A percentile compares a stretch with the other conserved stretches of the same genome.
Conservation (phyloP, 208 protist genomes). For the Wallacemonas sp. region DNA sequence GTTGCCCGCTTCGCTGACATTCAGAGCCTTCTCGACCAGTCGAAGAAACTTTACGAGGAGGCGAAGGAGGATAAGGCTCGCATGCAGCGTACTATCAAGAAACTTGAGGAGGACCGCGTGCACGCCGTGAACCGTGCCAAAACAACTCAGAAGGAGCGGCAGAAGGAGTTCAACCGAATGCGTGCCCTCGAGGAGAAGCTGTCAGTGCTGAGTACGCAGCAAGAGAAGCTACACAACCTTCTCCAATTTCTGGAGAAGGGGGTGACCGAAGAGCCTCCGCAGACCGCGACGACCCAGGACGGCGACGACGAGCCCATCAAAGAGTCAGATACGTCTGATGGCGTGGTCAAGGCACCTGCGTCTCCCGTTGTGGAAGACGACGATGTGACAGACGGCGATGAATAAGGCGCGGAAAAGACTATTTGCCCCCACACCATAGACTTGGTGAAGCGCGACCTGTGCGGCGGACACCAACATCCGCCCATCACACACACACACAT, state of each 20-base stretch:
- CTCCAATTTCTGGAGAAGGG: slow-evolving; percentile 22
- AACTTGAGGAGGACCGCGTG: slow-evolving; percentile 44
- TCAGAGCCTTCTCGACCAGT: slow-evolving; percentile 44
- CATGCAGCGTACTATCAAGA: slow-evolving; percentile 34
- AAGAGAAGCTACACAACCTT: slow-evolving; percentile 39
- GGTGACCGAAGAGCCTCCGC: background rate
- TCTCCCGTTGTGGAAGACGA: background rate
- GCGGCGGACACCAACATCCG: too few relatives aligned
- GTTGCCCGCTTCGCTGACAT: slow-evolving; percentile 38
- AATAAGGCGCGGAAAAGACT: background rate
- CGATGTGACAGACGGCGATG: background rate
- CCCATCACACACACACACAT: too few relatives aligned
- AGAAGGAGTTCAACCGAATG: slow-evolving; percentile 49
- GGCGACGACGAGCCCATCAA: background rate
- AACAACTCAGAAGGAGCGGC: slow-evolving; percentile 40
- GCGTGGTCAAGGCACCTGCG: background rate
- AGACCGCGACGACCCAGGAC: background rate
- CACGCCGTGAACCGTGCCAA: slow-evolving; percentile 33
- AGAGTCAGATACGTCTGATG: background rate
- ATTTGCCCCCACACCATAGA: background rate
- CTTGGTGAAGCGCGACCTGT: too few relatives aligned
- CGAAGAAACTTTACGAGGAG: slow-evolving; percentile 54
- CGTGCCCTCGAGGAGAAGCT: slow-evolving; percentile 45
- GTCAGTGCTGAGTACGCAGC: slow-evolving; percentile 34
- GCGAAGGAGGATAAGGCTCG: slow-evolving; percentile 50